Conservation (phyloP, 1,284 basidiomycete species). For the Lentinus polychrous region DNA sequence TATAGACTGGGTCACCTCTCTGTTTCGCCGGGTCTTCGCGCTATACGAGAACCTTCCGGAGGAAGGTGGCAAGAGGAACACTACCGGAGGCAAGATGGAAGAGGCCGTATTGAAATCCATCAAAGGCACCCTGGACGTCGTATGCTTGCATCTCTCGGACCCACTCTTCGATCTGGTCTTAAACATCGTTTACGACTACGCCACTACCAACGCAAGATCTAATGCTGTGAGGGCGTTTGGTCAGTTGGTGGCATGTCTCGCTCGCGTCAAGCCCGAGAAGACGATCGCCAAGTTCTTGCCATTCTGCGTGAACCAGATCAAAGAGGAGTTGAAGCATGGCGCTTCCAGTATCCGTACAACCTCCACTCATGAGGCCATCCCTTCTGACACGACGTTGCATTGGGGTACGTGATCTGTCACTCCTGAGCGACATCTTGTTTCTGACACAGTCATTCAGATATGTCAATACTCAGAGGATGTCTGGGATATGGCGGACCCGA, state of each 20-base stretch:
- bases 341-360: slow-evolving; percentile 91
- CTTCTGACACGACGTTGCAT: slow-evolving; percentile 89
- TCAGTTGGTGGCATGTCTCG: slow-evolving; percentile 83
- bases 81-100: slow-evolving; percentile 82
- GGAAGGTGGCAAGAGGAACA: slow-evolving; percentile 78
- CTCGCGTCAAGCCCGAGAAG: slow-evolving; percentile 73
- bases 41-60: slow-evolving; percentile 94
- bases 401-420: slow-evolving; percentile 65
- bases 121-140: slow-evolving; percentile 77
- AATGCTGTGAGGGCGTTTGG: slow-evolving; percentile 90
- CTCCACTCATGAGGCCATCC: slow-evolving; percentile 72
- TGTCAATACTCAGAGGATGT: slow-evolving; percentile 74
- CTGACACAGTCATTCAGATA: slow-evolving; percentile 39
- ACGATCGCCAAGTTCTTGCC: slow-evolving; percentile 80
- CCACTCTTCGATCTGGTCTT: slow-evolving; percentile 83
- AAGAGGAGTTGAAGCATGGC: slow-evolving; percentile 83
- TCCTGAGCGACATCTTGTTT: slow-evolving; percentile 6
- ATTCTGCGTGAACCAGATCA: slow-evolving; percentile 75
- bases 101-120: slow-evolving; percentile 79
- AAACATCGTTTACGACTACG: slow-evolving; percentile 83
- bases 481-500: slow-evolving; percentile 65
- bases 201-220: slow-evolving; percentile 78
- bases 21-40: slow-evolving; percentile 81
- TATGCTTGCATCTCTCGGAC: slow-evolving; percentile 87
- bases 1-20: slow-evolving; percentile 83